phyloP scores from a whole-genome alignment of 2,329 filamentous ascomycete genomes.

The Thyridium curvatum region DNA sequence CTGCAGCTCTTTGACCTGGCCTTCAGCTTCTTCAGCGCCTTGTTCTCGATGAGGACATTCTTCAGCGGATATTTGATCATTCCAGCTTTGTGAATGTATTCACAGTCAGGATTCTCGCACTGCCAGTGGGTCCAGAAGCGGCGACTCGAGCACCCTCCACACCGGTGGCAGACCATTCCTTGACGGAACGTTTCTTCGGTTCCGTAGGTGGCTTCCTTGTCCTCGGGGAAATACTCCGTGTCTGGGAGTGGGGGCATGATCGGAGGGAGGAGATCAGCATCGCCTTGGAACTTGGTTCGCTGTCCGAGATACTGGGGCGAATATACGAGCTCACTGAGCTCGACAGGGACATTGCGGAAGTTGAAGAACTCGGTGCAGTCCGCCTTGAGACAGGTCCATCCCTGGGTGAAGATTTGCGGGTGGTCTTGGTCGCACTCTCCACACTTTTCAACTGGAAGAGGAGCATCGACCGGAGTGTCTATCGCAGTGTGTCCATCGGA shows the following conservation, averaged over 20 bases:
- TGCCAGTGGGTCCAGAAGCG: constrained; percentile 56
- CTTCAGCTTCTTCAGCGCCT: too few species aligned
- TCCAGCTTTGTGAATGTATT: constrained; percentile 36
- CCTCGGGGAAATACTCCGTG: constrained; percentile 18
- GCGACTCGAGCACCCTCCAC: constrained; percentile 55
- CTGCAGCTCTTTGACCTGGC: constrained; percentile 9
- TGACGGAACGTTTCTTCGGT: constrained; percentile 46
- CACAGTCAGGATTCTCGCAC: constrained; percentile 37
- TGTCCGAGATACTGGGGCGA: constrained; percentile 50
- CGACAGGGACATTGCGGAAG: constrained; percentile 14
- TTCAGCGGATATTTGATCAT: constrained; percentile 7
- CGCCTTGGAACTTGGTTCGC: constrained; percentile 35
- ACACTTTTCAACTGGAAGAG: constrained; percentile 23
- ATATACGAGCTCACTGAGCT: constrained; percentile 37
- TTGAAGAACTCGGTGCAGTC: constrained; percentile 47
- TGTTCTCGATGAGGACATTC: constrained; percentile 9
- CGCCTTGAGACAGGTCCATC: constrained; percentile 21
- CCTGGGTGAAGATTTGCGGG: constrained; percentile 25
- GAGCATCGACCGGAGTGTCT: not conserved
- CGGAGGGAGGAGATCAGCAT: constrained; percentile 29
- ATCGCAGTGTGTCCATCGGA: constrained; percentile 16
- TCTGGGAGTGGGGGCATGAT: constrained; percentile 28
- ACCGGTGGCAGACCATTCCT: constrained; percentile 62
- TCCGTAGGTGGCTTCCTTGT: constrained; percentile 18
- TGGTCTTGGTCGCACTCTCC: constrained; percentile 27